Base-by-base conservation (phyloP, 1,284 basidiomycete genomes). In the Cutaneotrichosporon mucoides region DNA sequence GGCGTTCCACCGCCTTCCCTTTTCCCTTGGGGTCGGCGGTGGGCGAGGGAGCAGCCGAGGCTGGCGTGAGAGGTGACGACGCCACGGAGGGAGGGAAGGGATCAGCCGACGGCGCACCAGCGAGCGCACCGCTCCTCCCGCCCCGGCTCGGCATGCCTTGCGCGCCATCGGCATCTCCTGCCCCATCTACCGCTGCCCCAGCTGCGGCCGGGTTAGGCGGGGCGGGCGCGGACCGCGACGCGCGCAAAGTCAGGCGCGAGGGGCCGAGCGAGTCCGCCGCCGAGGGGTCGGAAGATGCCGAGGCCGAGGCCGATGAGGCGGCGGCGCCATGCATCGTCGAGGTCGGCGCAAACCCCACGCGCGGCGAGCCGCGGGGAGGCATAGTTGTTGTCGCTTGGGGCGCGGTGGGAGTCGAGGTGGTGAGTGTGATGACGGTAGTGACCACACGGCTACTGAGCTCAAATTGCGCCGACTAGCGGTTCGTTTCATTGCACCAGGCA, bases 1-100 rank as follows among this genome's bases (percentile, higher is more conserved):
- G 85, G 76, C 87, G 88, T 73, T 85, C 44, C 13, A 24, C 38
- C 4, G 53, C 53, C 36, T 54, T 54, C 6, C 43, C 53, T 44
- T 54, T 54, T 24, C 24, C 24, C 24, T 24, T 24, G 24, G 24
- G 49, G 13, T 40, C 45, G 15, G 45, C 16, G 24, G 33, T 7
- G 33, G 45, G 45, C 45, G 45, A 46, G 15, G 45, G 33, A 9
- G 16, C 16, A 10, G 45, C 7, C 45, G 45, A 24, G 15, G 42
- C 13, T 5, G 49, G 49, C 11, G 49, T 51, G 38, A 51, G 49
- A 4, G 49, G 49, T 11, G 49, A 49, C 12, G 34, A 36, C 8
- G 48, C 48, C 24, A 24, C 24, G 24, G 24, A 24, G 24, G 24
- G 24, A 24, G 24, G 24, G 24, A 24, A 24, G 24, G 24, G 24